phyloP scores from a whole-genome alignment of 495 filamentous ascomycete species.

The Penicillium macrosclerotiorum region DNA sequence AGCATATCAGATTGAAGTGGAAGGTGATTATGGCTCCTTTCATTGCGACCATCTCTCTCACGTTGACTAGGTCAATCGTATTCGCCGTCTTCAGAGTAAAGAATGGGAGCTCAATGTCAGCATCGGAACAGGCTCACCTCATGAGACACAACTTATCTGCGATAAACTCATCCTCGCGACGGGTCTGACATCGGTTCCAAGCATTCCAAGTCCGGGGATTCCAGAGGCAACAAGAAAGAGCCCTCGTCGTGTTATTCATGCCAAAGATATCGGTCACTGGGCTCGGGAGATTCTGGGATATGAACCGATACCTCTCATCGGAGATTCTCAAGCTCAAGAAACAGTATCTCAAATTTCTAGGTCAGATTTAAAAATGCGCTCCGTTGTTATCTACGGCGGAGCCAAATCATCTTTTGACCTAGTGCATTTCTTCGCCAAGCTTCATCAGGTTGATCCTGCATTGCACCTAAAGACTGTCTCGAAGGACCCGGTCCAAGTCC shows the following conservation, averaged over 20 bases:
- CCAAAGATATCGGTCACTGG: conserved; percentile 30
- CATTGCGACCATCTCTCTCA: background rate
- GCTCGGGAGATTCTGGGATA: conserved; percentile 32
- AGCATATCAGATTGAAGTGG: conserved; percentile 51
- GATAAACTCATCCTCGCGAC: conserved; percentile 66
- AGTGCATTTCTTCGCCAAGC: conserved; percentile 61
- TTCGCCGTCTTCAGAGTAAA: conserved; percentile 23
- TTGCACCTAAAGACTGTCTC: conserved; percentile 13
- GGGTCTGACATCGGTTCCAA: conserved; percentile 59
- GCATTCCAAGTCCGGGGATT: too few relatives aligned
- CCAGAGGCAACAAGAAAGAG: background rate
- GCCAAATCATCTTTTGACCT: conserved; percentile 71
- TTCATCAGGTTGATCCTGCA: conserved; percentile 18
- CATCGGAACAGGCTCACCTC: background rate
- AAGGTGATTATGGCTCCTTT: conserved; percentile 36
- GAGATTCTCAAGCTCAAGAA: too few relatives aligned
- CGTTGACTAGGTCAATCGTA: conserved; percentile 19
- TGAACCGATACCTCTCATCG: conserved; percentile 10
- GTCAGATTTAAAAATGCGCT: conserved; percentile 7
- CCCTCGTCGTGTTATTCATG: conserved; percentile 39
- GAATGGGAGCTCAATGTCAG: conserved; percentile 26
- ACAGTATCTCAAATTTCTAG: too few relatives aligned
- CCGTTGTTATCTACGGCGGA: conserved; percentile 61
- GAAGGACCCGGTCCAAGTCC: conserved; percentile 50
- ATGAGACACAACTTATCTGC: conserved; percentile 32